phyloP scores from a whole-genome alignment of 225 moss, liverwort and hornwort species.

The Polytrichum commune region DNA sequence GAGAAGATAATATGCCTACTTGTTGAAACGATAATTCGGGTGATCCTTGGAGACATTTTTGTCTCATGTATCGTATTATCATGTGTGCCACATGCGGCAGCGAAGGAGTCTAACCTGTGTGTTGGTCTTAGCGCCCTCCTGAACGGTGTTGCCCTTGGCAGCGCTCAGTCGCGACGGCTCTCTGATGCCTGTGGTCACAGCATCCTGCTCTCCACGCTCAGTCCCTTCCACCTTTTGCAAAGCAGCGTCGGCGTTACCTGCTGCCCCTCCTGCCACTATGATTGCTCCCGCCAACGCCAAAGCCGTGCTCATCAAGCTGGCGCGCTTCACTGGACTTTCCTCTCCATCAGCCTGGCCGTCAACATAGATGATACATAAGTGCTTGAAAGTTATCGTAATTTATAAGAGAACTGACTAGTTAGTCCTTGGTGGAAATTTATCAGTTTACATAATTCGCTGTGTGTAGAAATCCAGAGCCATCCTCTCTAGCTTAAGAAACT shows the following conservation, averaged over 20 bases:
- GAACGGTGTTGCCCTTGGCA: constrained; percentile 41
- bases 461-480: not conserved
- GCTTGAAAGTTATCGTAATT: too few relatives aligned
- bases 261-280: constrained; percentile 15
- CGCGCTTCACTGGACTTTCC: constrained; percentile 13
- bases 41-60: too few relatives aligned
- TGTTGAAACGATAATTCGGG: too few relatives aligned
- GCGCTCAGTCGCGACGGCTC: constrained; percentile 34
- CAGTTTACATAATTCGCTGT: not conserved
- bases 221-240: constrained; percentile 56
- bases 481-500: not conserved
- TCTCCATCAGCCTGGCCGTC: constrained; percentile 18
- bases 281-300: constrained; percentile 42
- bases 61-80: too few relatives aligned
- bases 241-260: constrained; percentile 37
- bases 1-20: too few relatives aligned
- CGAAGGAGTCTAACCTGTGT: constrained; percentile 28
- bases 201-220: constrained; percentile 43
- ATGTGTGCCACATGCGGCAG: not conserved
- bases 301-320: constrained; percentile 27
- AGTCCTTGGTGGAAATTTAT: not conserved
- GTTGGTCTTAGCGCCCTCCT: constrained; percentile 32
- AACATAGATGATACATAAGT: not conserved
- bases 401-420: not conserved
- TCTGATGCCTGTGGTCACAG: constrained; percentile 54